Base-by-base conservation (phyloP, 2,329 filamentous ascomycete genomes). In the Aspergillus sp. region DNA sequence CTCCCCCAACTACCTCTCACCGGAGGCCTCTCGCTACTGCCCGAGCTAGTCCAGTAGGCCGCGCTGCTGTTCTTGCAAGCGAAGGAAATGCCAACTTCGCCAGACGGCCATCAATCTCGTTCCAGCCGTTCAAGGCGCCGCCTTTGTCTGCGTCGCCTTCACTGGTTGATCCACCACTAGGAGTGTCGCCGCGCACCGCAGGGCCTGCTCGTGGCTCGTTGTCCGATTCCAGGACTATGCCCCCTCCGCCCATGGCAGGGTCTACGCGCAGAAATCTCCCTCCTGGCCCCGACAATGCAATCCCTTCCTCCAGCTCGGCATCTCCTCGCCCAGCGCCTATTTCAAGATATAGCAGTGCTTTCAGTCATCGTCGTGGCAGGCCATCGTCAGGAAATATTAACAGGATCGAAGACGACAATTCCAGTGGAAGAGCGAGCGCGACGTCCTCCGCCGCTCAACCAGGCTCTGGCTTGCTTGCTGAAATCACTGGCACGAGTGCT, bases 61-160 rank as follows among this genome's bases (percentile, higher is more conserved):
- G 76, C 23, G 68, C 75, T 48, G 73, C 73, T 25, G 66, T 68
- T 31, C 67, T 77, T 49, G 73, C 72, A 77, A 81, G 83, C 79
- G 66, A 85, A 80, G 71, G 82, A 78, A 60, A 83, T 78, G 57
- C 76, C 81, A 60, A 77, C 23, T 79, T 84, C 52, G 84, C 84
- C 57, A 86, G 93, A 69, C 87, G 92, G 57, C 89, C 91, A 7
- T 97, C 92, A 0, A 87, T 97, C 23, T 96, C 92, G 0, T 97
- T 97, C 71, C 92, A 96, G 69, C 93, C 94, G 0, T 99, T 99
- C 82, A 99, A 99, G 77, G 92, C 93, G 15, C 94, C 94, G 11
- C 96, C 94, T 1, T 82, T 98, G n/a, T 96, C 93, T 2, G 92
- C 91, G 4, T 97, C 93, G 4, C 94, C 93, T 19, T 82, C 84